Evolutionary conservation across 495 filamentous ascomycete genomes (phyloP).

Genomic region (Xylaria longipes): DNA sequence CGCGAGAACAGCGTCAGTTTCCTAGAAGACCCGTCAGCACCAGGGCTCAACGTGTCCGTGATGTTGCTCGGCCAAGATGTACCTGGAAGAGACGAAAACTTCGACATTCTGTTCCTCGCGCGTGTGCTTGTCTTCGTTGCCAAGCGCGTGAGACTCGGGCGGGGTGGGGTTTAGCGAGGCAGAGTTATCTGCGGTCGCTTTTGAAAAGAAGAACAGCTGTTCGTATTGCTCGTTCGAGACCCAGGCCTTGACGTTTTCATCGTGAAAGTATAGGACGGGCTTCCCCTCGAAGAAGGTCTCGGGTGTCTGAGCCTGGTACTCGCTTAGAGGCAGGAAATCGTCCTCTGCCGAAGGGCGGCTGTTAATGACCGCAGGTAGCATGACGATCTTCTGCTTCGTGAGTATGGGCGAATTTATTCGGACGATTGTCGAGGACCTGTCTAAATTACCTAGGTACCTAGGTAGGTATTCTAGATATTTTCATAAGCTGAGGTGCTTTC

Average conservation of each 20-base stretch:
- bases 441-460: too few relatives aligned
- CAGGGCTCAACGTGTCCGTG: neutral
- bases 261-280: constrained; percentile 80
- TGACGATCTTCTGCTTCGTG: constrained; percentile 16
- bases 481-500: neutral
- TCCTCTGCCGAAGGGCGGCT: constrained; percentile 45
- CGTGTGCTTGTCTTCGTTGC: constrained; percentile 43
- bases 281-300: constrained; percentile 79
- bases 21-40: constrained; percentile 48
- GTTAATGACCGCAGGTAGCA: constrained; percentile 50
- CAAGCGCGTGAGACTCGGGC: constrained; percentile 41
- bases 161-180: constrained; percentile 41
- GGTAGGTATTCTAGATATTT: neutral
- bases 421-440: neutral
- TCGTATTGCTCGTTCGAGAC: constrained; percentile 48
- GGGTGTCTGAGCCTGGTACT: constrained; percentile 86
- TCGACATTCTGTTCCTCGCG: constrained; percentile 63
- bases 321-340: constrained; percentile 73
- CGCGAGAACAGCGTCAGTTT: constrained; percentile 76
- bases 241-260: constrained; percentile 67
- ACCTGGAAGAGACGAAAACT: constrained; percentile 82
- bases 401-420: neutral
- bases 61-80: constrained; percentile 36
- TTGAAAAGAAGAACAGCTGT: constrained; percentile 59
- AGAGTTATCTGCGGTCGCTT: constrained; percentile 23